phyloP scores from a whole-genome alignment of 108 stramenopile species.

The Cyclotella baltica region DNA sequence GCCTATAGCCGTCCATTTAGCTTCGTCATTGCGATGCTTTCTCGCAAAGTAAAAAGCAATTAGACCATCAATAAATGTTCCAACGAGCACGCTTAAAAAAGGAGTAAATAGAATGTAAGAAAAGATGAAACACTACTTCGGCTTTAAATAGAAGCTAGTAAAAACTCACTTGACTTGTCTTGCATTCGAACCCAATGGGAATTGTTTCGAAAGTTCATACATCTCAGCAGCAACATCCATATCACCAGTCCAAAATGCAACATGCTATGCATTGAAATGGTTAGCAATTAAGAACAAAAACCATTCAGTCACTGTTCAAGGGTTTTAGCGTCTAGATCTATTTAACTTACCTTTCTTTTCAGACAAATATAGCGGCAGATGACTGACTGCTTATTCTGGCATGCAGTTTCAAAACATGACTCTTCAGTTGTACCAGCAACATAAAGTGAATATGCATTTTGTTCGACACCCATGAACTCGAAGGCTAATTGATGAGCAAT shows the following conservation, averaged over 20 bases:
- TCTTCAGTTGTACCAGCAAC: slow-evolving; percentile 17
- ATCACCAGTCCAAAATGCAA: slow-evolving; percentile 40
- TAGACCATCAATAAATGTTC: slow-evolving; percentile 56
- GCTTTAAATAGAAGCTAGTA: not conserved
- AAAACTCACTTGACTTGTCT: slow-evolving; percentile 25
- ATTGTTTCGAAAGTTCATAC: slow-evolving; percentile 22
- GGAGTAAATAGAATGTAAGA: not conserved
- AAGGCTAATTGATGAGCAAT: slow-evolving; percentile 16
- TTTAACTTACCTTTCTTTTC: slow-evolving; percentile 19
- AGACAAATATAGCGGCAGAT: slow-evolving; percentile 21
- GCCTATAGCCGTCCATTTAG: slow-evolving; percentile 31
- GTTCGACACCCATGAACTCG: slow-evolving; percentile 24
- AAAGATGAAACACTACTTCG: not conserved
- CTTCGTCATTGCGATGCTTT: slow-evolving; percentile 34
- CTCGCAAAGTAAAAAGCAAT: slow-evolving; percentile 48
- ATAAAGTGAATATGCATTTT: slow-evolving; percentile 30
- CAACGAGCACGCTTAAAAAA: slow-evolving; percentile 12
- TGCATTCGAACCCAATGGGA: slow-evolving; percentile 25
- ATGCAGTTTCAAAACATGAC: slow-evolving; percentile 18
- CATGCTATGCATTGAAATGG: not conserved
- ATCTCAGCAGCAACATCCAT: slow-evolving; percentile 36
- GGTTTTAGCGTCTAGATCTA: too few species aligned
- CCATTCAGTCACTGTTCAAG: not conserved
- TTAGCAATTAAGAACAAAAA: not conserved
- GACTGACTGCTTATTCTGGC: slow-evolving; percentile 9